Base-by-base conservation (phyloP, 768 basidiomycete genomes). In the Trametes maxima region DNA sequence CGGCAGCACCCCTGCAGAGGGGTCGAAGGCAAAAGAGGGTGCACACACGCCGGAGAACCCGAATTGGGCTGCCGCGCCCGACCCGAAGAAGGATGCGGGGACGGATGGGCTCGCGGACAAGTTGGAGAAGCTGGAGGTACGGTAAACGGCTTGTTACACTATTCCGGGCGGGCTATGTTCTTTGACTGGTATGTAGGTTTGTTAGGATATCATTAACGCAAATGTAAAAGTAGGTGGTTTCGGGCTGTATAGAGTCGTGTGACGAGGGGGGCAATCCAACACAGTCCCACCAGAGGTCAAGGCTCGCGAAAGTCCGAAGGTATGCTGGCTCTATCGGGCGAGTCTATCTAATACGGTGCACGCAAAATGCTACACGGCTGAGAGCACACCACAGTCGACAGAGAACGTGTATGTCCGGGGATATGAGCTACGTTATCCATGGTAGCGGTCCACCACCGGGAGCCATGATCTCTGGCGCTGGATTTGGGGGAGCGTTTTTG, bases 101-200 rank as follows among this genome's bases (percentile, higher is more conserved):
- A 74, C 76, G 17, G 73, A 73, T n/a, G 70, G 54, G 46, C 68
- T 92, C 37, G 74, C 79, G 46, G 76, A 78, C 28, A 76, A 83
- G 70, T 67, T 92, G 44, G 80, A 82, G 63, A 85, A 86, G 67
- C 79, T 90, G 51, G 69, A 81, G 48, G 80, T 89, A 63, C 77
- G 82, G 68, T 83, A 74, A 77, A 37, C 43, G 36, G 37, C 33
- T 17, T 59, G 51, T 54, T 59, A 37, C 45, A 51, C 28, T 51
- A 44, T 37, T 33, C 7, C 19, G 8, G 40, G n/a, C 60, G 61
- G 28, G 54, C 43, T 59, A 58, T 25, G 60, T 68, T 51, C 51
- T 39, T 33, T 58, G 48, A 51, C 58, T 51, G 52, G 46, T 68
- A 54, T 64, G 60, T 65, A 60, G 57, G 58, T 59, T 49, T 59